phyloP scores from a whole-genome alignment of 1,139 yeast genomes.

The Pichia sp. region DNA sequence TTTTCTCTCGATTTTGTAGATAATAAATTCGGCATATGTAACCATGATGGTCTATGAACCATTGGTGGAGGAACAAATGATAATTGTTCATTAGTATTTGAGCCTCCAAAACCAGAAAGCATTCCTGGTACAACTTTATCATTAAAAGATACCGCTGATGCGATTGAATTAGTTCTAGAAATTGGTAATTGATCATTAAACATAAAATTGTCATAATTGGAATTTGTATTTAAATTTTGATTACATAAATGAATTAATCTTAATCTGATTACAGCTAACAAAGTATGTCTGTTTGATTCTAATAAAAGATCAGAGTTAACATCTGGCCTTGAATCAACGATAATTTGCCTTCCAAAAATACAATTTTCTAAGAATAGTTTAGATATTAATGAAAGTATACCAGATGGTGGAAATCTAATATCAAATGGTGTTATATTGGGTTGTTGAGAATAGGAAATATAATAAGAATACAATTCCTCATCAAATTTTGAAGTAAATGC shows the following conservation, averaged over 20 bases:
- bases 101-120: background rate
- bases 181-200: slow-evolving; percentile 16
- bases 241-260: slow-evolving; percentile 32
- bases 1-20: slow-evolving; percentile 23
- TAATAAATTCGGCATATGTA: slow-evolving; percentile 25
- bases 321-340: slow-evolving; percentile 31
- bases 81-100: slow-evolving; percentile 1
- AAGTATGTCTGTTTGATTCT: slow-evolving; percentile 23
- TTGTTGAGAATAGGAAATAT: slow-evolving; percentile 31
- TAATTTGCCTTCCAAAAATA: slow-evolving; percentile 21
- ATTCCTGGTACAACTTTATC: slow-evolving; percentile 10
- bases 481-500: slow-evolving; percentile 33
- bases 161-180: slow-evolving; percentile 23
- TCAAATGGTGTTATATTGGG: slow-evolving; percentile 40
- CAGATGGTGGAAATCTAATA: slow-evolving; percentile 37
- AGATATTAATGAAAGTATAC: slow-evolving; percentile 35
- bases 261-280: slow-evolving; percentile 34
- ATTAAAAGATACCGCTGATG: slow-evolving; percentile 14
- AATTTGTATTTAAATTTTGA: slow-evolving; percentile 14
- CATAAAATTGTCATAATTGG: slow-evolving; percentile 14
- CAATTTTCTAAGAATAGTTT: slow-evolving; percentile 30
- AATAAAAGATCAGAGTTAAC: slow-evolving; percentile 26
- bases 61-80: slow-evolving; percentile 2
- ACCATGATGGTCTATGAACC: slow-evolving; percentile 29
- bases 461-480: slow-evolving; percentile 30